phyloP scores from a whole-genome alignment of 2,329 filamentous ascomycete genomes.

The Fusarium luffae region DNA sequence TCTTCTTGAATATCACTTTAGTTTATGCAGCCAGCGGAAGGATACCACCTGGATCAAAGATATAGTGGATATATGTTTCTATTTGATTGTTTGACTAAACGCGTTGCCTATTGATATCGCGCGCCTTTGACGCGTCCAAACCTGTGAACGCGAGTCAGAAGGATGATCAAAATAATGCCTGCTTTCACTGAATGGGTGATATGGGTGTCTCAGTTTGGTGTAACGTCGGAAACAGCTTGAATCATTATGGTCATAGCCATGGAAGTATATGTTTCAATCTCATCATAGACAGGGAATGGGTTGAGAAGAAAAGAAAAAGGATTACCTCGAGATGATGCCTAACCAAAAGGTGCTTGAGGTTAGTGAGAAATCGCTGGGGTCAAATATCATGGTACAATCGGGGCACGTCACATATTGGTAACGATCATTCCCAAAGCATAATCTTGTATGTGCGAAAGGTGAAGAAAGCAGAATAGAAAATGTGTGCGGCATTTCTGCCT shows the following conservation, averaged over 20 bases:
- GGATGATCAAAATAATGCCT: fast-evolving
- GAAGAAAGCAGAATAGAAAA: neutral
- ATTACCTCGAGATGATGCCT: neutral
- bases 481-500: neutral
- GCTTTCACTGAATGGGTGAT: fast-evolving
- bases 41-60: fast-evolving
- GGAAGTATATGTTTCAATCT: conserved; percentile 25
- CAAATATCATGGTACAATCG: neutral
- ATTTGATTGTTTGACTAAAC: neutral
- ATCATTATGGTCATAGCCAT: conserved; percentile 22
- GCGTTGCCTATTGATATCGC: fast-evolving
- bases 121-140: neutral
- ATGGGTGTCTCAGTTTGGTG: neutral
- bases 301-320: no score
- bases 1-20: neutral
- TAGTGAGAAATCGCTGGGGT: neutral
- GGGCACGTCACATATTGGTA: neutral
- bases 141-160: neutral
- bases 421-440: neutral
- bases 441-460: fast-evolving
- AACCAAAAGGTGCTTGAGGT: neutral
- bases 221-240: conserved; percentile 18
- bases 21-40: neutral
- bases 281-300: neutral
- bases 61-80: neutral